Conservation (phyloP, 371 early-diverging fungal species). For the Batkoa obscura region DNA sequence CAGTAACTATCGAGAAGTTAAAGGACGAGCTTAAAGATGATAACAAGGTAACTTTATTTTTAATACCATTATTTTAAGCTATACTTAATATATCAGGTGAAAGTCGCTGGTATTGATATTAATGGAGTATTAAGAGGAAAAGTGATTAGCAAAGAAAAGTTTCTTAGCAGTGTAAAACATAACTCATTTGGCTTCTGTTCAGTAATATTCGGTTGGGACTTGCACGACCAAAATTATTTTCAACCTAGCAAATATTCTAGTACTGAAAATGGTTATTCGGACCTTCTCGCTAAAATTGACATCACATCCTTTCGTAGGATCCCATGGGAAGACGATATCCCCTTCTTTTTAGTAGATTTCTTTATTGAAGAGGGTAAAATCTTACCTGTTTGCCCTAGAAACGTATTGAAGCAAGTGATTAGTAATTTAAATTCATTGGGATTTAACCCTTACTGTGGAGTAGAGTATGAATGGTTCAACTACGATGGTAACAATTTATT, state of each 20-base stretch:
- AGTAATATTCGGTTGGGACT: constrained; percentile 75
- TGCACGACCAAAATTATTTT: constrained; percentile 31
- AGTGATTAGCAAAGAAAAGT: constrained; percentile 42
- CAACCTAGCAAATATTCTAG: constrained; percentile 13
- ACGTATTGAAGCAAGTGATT: constrained; percentile 29
- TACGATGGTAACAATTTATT: constrained; percentile 35
- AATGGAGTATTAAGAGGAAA: constrained; percentile 65
- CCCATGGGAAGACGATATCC: constrained; percentile 57
- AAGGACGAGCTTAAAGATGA: no score
- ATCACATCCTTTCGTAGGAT: constrained; percentile 38
- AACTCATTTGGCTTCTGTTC: constrained; percentile 56
- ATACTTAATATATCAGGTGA: constrained; percentile 9
- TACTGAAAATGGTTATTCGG: constrained; percentile 27
- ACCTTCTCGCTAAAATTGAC: constrained; percentile 51
- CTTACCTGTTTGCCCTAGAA: constrained; percentile 44
- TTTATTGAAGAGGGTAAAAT: constrained; percentile 26
- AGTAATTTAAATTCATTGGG: constrained; percentile 22
- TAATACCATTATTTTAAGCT: no score
- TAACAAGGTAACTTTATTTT: no score
- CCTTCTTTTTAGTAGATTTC: constrained; percentile 53
- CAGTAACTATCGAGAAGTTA: no score
- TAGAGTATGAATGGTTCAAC: constrained; percentile 69
- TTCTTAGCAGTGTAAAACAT: constrained; percentile 31
- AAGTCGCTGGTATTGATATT: constrained; percentile 51
- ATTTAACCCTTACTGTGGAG: constrained; percentile 39